Evolutionary conservation across 192 early-diverging fungal species (phyloP).

Genomic region (Haplosporangium gracile): DNA sequence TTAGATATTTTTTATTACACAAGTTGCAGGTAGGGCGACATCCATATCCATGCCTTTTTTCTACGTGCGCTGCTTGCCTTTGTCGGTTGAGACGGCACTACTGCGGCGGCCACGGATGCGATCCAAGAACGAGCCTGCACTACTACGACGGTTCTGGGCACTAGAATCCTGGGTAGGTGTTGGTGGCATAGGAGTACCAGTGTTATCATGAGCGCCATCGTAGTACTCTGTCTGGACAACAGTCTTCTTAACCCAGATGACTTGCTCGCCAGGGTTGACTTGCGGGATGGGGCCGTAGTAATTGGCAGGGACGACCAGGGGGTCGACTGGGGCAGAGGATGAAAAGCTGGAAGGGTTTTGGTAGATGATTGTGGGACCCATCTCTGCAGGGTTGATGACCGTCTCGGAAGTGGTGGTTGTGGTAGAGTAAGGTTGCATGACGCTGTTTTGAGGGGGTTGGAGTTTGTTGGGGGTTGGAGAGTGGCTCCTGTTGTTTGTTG

Average conservation of each 20-base stretch:
- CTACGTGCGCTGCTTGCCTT: constrained; percentile 32
- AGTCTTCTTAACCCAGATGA: constrained; percentile 33
- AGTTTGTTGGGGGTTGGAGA: background rate
- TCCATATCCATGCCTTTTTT: background rate
- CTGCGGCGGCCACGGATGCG: constrained; percentile 19
- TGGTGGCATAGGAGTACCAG: background rate
- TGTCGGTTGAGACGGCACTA: constrained; percentile 9
- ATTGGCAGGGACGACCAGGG: background rate
- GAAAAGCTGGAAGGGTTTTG: background rate
- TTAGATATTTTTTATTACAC: no score
- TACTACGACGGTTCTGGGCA: background rate
- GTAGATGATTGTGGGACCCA: background rate
- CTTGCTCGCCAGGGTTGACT: constrained; percentile 15
- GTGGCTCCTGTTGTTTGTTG: background rate
- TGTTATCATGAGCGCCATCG: background rate
- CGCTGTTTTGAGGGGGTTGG: background rate
- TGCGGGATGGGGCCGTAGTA: constrained; percentile 24
- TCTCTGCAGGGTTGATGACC: background rate
- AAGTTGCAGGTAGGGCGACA: no score
- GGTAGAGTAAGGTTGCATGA: background rate
- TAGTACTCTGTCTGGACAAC: constrained; percentile 29
- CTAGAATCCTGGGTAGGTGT: background rate
- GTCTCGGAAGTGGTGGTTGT: background rate
- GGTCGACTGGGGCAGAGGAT: background rate
- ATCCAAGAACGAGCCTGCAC: constrained; percentile 10